Base-by-base conservation (phyloP, 306 rosid species). In the Carpinus fangiana region DNA sequence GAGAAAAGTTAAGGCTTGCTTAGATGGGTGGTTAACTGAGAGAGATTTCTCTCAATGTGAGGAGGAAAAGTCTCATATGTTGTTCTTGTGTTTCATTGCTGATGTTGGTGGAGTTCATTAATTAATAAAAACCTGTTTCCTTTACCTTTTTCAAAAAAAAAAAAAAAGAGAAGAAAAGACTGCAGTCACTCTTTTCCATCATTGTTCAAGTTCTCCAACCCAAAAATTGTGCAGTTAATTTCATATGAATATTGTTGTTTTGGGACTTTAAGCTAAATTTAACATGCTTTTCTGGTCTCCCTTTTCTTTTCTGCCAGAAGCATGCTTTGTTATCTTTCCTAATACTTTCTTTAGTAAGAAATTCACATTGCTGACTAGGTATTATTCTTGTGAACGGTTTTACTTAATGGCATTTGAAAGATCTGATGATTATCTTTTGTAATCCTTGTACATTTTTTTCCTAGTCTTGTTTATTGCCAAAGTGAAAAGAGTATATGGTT, bases 41-140 rank as follows among this genome's bases (percentile, higher is more conserved):
- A 34, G 73, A 45, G 64, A 36, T 47, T 76, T 62, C 26, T 46
- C 11, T 26, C 23, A 73, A 70, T 23, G 64, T 77, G 55, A 34
- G 17, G 72, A 64, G 9, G 45, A 16, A 65, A 38, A 21, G 23
- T 55, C 6, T 61, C 56, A 16, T 28, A 10, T 36, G 8, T 9
- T 70, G 50, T 78, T 9, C 17, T 70, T 31, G 34, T 64, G 57
- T 71, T 74, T 64, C 51, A 31, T 64, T 78, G 55, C 20, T 45
- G 47, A 20, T 80, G 73, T 73, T 59, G 46, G 46, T 74, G 73
- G 13, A n/a, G 34, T 57, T 57, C 20, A 57, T 57, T 52, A 52
- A 52, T 13, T 5, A 16, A 52, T 5, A 52, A 16, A 41, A 16
- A 14, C 20, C 56, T 52, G 56, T 52, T 52, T n/a, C 56, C 2